Evolutionary conservation across 2,329 filamentous ascomycete genomes (phyloP), one percentile per base, ranked within the genome.

Genomic region (Bipolaris oryzae): DNA sequence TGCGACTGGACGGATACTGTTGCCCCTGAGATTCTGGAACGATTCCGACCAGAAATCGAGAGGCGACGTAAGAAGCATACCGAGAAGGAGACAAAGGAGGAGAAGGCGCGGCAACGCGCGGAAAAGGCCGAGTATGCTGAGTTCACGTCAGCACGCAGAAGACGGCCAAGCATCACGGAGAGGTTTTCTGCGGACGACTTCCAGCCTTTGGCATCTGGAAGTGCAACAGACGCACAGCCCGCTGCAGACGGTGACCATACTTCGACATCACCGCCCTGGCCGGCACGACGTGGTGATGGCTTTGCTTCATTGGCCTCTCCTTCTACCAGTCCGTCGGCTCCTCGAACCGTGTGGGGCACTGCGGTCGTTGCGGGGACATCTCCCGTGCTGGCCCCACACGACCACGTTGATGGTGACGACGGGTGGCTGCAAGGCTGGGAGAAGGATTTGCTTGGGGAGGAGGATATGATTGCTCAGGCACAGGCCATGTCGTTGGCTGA

Each of bases 1-100:
- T 97, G 93, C 71, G 92, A 97, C 74, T 97, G 93, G 93, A 92
- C 91, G 3, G 92, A 96, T 64, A 90, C 95, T 35, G 90, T 97
- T 5, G 84, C 87, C 3, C 82, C 87, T 0, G 88, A 91, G 48
- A 84, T 91, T 3, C 80, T 97, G n/a, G 87, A 87, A 37, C 83
- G 84, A 1, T 97, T 96, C 76, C 81, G 83, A n/a, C 78, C 81
- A 0, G 92, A 96, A 57, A 89, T 95, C 50, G 89, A 91, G 62
- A 84, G 85, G 54, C 84, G 93, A 50, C 83, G 92, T 53, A 92
- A 89, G 75, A 84, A 85, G 51, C 92, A 96, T 67, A 82, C 83
- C 5, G 93, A 96, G 64, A 96, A 96, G 75, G 91, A 91, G 57
- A 85, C 84, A 0, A 88, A 90, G 57, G 93, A 97, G 73, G 93